Evolutionary conservation across 805 yeast species (phyloP), one percentile per base, ranked within the genome.

Genomic region (Dipodascopsis uninucleata): DNA sequence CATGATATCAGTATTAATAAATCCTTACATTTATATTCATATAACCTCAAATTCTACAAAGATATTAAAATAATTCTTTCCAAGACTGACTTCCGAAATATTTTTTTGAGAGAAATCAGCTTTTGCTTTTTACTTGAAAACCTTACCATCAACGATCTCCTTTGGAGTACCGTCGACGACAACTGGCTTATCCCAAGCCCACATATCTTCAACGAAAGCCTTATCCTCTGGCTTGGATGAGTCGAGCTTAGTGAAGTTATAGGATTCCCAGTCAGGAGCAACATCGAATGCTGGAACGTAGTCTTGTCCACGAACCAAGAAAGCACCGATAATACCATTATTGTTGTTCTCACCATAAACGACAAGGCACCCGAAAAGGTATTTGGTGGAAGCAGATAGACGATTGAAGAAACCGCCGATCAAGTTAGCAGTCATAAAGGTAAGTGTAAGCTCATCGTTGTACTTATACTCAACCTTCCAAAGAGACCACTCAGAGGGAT

Each of bases 181-280:
- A 58, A 88, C 79, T 59, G 97, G 97, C 76, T 87, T 79, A 70
- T 90, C 98, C 97, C 97, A 90, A 60, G 97, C 95, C 82, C 95
- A 86, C 82, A 88, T 76, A 79, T 88, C 85, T 71, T 85, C 76
- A 61, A 93, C 70, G 64, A 86, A 85, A 55, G 75, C 85, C 71
- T 76, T 82, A 76, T 77, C 85, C 66, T 78, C 93, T 58, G 77
- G 79, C 59, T 78, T 78, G 61, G 87, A 61, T 52, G 82, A 77
- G 67, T 90, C 97, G 64, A 90, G 76, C 75, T 85, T 81, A 66
- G 79, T 72, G 84, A 78, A 87, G 49, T 67, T 65, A 75, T 86
- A 90, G 39, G 96, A 86, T 75, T 90, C 97, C 95, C 95, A 88
- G 74, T 93, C 98, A 70, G 98, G 97, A 65, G 97, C 98, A 69